Evolutionary conservation across 352 stramenopile genomes (phyloP).

Genomic region (Globisporangium mamillatum): DNA sequence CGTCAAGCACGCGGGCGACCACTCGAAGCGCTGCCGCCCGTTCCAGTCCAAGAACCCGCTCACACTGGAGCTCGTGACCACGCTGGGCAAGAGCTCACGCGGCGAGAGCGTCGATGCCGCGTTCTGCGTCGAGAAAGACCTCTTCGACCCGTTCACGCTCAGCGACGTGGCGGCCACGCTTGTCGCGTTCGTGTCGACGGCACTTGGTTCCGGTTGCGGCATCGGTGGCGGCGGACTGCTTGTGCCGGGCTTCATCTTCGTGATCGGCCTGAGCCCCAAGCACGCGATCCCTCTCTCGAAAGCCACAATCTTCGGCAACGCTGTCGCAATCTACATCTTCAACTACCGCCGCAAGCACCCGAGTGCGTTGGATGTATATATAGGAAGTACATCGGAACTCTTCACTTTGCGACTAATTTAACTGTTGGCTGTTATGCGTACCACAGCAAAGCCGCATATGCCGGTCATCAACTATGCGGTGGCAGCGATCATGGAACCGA

Average conservation of each 20-base stretch:
- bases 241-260: conserved; percentile 96
- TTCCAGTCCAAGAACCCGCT: conserved; percentile 26
- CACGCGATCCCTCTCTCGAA: conserved; percentile 97
- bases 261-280: conserved; percentile 92
- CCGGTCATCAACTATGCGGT: conserved; percentile 98
- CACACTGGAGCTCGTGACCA: conserved; percentile 36
- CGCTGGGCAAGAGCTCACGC: conserved; percentile 29
- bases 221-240: conserved; percentile 95
- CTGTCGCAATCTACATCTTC: conserved; percentile 92
- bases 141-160: conserved; percentile 74
- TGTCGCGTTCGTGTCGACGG: conserved; percentile 79
- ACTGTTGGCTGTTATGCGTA: neutral
- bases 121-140: conserved; percentile 80
- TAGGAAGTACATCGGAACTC: neutral
- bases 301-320: conserved; percentile 96
- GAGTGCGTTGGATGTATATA: conserved; percentile 27
- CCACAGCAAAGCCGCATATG: conserved; percentile 69
- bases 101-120: conserved; percentile 36
- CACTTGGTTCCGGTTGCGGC: conserved; percentile 89
- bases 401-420: neutral
- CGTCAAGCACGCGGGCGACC: conserved; percentile 33
- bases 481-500: conserved; percentile 98
- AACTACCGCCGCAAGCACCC: conserved; percentile 94
- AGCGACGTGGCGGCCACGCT: conserved; percentile 65
- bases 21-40: conserved; percentile 61